phyloP scores from a whole-genome alignment of 23 red algal species.

The Pyropia yezoensis region DNA sequence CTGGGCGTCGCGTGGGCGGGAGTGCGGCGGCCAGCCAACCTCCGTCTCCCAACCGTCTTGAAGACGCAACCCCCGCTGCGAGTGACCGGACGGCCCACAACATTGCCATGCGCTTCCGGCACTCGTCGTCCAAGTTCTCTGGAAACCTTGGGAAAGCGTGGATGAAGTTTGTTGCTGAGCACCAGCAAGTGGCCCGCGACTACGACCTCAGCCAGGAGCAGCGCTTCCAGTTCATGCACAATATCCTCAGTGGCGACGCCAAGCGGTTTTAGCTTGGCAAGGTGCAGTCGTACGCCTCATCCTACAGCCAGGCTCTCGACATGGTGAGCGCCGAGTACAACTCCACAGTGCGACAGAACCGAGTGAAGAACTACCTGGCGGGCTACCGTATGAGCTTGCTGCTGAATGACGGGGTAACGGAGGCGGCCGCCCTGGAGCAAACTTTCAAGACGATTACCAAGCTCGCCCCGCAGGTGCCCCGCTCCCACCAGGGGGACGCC shows the following conservation, averaged over 20 bases:
- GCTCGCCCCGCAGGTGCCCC: too few relatives aligned
- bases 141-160: not conserved
- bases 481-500: too few relatives aligned
- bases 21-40: too few relatives aligned
- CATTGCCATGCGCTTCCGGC: constrained; percentile 4
- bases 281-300: too few relatives aligned
- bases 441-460: constrained; percentile 3
- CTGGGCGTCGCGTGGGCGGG: not conserved
- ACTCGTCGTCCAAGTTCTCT: constrained; percentile 1
- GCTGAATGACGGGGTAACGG: not conserved
- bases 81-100: not conserved
- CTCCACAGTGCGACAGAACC: constrained; percentile 3
- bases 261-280: too few relatives aligned
- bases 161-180: not conserved
- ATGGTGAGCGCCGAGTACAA: too few relatives aligned
- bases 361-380: constrained; percentile 9
- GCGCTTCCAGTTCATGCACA: too few relatives aligned
- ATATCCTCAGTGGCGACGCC: too few relatives aligned
- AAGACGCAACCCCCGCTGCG: not conserved
- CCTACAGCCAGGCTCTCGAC: too few relatives aligned
- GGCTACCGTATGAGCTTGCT: not conserved
- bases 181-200: not conserved
- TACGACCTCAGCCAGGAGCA: constrained; percentile 17
- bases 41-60: not conserved
- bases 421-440: constrained; percentile 10